phyloP scores from a whole-genome alignment of 2,329 filamentous ascomycete genomes.

The Claviceps sp. region DNA sequence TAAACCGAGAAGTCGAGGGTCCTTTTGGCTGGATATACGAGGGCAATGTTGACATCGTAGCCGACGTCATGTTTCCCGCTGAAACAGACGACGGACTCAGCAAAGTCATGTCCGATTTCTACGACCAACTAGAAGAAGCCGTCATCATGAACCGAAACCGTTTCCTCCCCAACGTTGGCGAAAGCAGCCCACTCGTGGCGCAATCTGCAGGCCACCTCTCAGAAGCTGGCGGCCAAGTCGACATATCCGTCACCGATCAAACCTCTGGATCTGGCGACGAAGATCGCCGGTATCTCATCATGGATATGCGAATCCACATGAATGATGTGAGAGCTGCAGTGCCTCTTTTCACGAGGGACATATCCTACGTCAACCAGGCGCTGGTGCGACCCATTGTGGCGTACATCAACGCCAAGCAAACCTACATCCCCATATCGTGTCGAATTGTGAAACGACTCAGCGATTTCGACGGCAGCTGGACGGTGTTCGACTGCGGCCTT shows the following conservation, averaged over 20 bases:
- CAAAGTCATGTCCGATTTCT: slow-evolving; percentile 94
- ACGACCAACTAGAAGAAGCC: slow-evolving; percentile 87
- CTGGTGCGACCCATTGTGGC: slow-evolving; percentile 92
- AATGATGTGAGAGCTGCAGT: slow-evolving; percentile 91
- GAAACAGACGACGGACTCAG: slow-evolving; percentile 80
- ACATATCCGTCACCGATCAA: slow-evolving; percentile 4
- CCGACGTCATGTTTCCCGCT: slow-evolving; percentile 86
- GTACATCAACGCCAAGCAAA: slow-evolving; percentile 91
- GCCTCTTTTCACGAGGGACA: slow-evolving; percentile 78
- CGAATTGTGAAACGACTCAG: slow-evolving; percentile 77
- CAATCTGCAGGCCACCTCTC: slow-evolving; percentile 19
- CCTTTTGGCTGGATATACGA: slow-evolving; percentile 98
- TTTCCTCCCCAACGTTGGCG: slow-evolving; percentile 38
- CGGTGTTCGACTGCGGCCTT: slow-evolving; percentile 80
- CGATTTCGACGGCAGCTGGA: slow-evolving; percentile 95
- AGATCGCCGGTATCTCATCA: slow-evolving; percentile 70
- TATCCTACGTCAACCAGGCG: slow-evolving; percentile 93
- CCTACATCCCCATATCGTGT: slow-evolving; percentile 91
- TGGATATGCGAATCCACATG: slow-evolving; percentile 88
- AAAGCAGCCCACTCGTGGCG: slow-evolving; percentile 14
- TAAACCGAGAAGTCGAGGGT: slow-evolving; percentile 84
- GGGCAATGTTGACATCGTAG: slow-evolving; percentile 90
- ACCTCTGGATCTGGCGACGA: slow-evolving; percentile 26
- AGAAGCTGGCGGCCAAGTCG: slow-evolving; percentile 13
- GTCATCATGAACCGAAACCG: slow-evolving; percentile 65